Evolutionary conservation across 148 eudicot genomes (phyloP).

Genomic region (Nyssa sinensis): DNA sequence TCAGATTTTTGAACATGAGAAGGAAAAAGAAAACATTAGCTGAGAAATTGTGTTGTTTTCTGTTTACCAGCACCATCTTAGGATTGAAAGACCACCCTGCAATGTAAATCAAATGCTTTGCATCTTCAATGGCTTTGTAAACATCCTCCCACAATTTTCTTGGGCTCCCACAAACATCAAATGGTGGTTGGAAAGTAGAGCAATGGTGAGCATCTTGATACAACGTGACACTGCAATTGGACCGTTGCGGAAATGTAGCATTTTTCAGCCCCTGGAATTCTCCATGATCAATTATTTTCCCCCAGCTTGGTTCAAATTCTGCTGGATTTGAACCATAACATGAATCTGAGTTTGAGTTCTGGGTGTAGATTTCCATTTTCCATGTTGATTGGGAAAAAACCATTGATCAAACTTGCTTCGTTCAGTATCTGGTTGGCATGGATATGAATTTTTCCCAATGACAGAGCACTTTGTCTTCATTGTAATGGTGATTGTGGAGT

Average conservation of each 20-base stretch:
- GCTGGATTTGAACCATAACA: conserved; percentile 91
- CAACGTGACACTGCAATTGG: conserved; percentile 58
- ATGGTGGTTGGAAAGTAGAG: conserved; percentile 60
- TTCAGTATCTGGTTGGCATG: conserved; percentile 50
- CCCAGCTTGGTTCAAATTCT: conserved; percentile 67
- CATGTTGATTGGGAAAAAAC: conserved; percentile 60
- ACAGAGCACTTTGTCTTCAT: conserved; percentile 58
- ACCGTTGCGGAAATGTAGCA: conserved; percentile 70
- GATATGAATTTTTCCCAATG: conserved; percentile 60
- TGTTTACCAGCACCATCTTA: conserved; percentile 64
- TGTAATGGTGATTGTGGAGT: conserved; percentile 62
- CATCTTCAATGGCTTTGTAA: conserved; percentile 76
- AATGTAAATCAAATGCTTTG: conserved; percentile 83
- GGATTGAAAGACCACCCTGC: conserved; percentile 98
- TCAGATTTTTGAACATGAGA: neutral
- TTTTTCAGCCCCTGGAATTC: conserved; percentile 59
- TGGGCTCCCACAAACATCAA: conserved; percentile 30
- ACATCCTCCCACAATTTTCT: conserved; percentile 92
- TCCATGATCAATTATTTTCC: conserved; percentile 38
- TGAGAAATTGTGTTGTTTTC: neutral
- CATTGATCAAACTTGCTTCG: conserved; percentile 63
- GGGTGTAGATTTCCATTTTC: conserved; percentile 46
- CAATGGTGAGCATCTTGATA: conserved; percentile 92
- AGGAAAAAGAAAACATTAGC: neutral
- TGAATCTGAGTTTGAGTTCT: conserved; percentile 54